phyloP scores from a whole-genome alignment of 371 early-diverging fungal species.

The Saksenaea vasiformis region DNA sequence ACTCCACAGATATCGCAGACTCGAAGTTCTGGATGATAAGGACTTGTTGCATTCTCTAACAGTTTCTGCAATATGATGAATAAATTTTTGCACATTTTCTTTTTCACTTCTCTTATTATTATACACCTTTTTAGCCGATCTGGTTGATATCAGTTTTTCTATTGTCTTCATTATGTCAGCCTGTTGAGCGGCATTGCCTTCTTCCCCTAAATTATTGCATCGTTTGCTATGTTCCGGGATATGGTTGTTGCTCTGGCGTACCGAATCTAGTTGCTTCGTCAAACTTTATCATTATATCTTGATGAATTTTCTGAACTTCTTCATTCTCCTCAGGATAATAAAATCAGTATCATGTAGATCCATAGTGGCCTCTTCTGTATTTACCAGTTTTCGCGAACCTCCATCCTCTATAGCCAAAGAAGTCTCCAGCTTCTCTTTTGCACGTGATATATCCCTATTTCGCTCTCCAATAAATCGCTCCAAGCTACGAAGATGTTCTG shows the following conservation, averaged over 20 bases:
- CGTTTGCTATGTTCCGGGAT: background rate
- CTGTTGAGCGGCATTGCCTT: background rate
- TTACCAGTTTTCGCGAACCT: background rate
- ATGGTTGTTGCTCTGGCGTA: background rate
- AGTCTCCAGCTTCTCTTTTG: background rate
- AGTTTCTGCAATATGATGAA: background rate
- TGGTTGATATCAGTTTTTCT: background rate
- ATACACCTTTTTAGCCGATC: background rate
- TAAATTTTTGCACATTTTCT: background rate
- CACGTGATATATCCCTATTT: background rate
- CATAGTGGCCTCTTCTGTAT: background rate
- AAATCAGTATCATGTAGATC: background rate
- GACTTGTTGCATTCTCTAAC: background rate
- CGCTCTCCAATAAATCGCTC: background rate
- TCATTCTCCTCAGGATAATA: background rate
- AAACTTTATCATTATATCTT: background rate
- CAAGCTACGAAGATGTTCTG: constrained; percentile 8
- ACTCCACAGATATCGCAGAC: constrained; percentile 1
- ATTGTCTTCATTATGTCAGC: background rate
- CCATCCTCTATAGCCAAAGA: background rate
- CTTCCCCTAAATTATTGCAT: background rate
- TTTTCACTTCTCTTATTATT: background rate
- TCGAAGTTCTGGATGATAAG: background rate
- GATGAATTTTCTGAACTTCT: background rate
- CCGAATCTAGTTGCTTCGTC: background rate